Evolutionary conservation across 495 filamentous ascomycete species (phyloP), one percentile per base, ranked within the genome.

Genomic region (Apodospora peruviana): DNA sequence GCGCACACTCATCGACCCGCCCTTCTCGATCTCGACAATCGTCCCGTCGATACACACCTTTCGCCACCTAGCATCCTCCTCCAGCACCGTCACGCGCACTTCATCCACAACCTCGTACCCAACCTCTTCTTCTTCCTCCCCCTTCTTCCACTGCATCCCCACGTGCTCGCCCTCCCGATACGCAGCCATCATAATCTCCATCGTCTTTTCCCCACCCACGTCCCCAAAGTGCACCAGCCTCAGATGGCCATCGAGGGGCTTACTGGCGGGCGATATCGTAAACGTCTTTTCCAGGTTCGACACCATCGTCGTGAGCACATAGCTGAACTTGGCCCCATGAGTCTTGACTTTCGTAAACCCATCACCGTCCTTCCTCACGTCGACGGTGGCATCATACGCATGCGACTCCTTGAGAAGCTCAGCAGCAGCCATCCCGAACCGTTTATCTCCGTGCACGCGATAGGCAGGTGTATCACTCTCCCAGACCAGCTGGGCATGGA

Each of bases 41-140:
- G 83, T 86, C 11, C 91, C 91, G 69, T 97, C 91, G 19, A 97
- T 71, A 59, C 91, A 97, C 2, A 94, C 78, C 51, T 88, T 79
- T 48, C 90, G 70, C 90, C 89, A 96, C 52, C 80, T 71, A 36
- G 79, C 59, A 40, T 86, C 79, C 12, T 59, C 49, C 55, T 91
- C 84, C 8, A 73, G 48, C 32, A 94, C 81, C 27, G 82, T 73
- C 23, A 95, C 79, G 38, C 71, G 73, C 19, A 91, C 38, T 19
- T 77, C 75, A 2, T 83, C 77, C 35, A 89, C 67, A 20, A 75
- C 69, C 17, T 80, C 75, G 62, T 96, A 96, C 0, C 74, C 73
- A 2, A 91, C 85, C 24, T 52, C 52, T 7, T 67, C 48, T 48
- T 58, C 48, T 7, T 39, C 22, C 23, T 54, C 52, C 9, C 65